phyloP scores from a whole-genome alignment of 176 grass and related monocot species.

The Alopecurus myosuroides region DNA sequence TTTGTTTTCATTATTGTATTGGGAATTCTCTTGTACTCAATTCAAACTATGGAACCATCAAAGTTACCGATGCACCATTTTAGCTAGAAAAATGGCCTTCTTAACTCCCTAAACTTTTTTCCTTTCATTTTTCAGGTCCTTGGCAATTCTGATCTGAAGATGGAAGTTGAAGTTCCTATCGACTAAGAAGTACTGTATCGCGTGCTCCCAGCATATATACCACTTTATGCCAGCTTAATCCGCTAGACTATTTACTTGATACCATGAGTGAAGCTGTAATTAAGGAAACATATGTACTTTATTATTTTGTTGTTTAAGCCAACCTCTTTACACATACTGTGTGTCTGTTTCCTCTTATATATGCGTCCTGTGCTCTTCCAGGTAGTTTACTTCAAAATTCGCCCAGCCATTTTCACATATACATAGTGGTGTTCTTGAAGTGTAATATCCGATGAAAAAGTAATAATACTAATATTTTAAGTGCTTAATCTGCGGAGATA shows the following conservation, averaged over 20 bases:
- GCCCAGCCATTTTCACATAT: neutral
- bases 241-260: slow-evolving; percentile 23
- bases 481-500: neutral
- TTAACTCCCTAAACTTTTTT: neutral
- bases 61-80: neutral
- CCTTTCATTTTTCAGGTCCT: slow-evolving; percentile 49
- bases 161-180: slow-evolving; percentile 93
- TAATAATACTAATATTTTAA: neutral
- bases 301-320: slow-evolving; percentile 4
- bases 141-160: slow-evolving; percentile 71
- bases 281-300: slow-evolving; percentile 21
- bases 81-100: neutral
- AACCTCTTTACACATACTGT: neutral
- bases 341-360: neutral
- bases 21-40: neutral
- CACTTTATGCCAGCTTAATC: slow-evolving; percentile 14
- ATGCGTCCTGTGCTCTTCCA: neutral
- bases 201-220: slow-evolving; percentile 14
- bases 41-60: neutral
- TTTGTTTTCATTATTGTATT: neutral
- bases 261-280: slow-evolving; percentile 25
- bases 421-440: neutral
- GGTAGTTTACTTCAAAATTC: neutral
- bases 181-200: slow-evolving; percentile 43
- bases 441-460: neutral